Evolutionary conservation across 2,329 filamentous ascomycete species (phyloP).

Genomic region (Aspergillus bombycis): DNA sequence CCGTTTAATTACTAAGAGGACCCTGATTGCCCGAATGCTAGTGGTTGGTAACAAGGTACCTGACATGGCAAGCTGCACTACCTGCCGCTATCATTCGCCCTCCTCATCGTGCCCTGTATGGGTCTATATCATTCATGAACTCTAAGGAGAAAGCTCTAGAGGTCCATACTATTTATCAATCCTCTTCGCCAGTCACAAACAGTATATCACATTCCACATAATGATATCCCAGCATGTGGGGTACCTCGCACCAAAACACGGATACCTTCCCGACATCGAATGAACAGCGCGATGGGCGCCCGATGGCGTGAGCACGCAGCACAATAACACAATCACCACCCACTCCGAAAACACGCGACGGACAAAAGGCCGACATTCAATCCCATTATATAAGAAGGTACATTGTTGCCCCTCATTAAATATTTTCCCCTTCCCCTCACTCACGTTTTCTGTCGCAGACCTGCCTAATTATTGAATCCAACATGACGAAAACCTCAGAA

Average conservation of each 20-base stretch:
- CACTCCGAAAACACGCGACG: background rate
- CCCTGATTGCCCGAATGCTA: no score
- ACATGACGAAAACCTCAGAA: background rate
- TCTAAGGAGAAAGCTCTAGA: no score
- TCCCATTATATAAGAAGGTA: background rate
- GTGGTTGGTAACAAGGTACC: no score
- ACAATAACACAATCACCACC: conserved; percentile 9
- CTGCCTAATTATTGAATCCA: no score
- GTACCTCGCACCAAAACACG: background rate
- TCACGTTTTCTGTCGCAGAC: no score
- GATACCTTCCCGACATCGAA: background rate
- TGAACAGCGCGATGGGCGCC: background rate
- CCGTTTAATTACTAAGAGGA: no score
- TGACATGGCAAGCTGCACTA: no score
- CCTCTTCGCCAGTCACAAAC: no score
- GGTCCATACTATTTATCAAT: no score
- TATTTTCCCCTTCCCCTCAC: background rate
- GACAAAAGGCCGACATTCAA: background rate
- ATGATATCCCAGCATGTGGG: background rate
- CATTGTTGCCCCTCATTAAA: background rate
- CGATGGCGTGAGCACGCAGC: conserved; percentile 7
- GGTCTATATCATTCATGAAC: no score
- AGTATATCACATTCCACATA: background rate
- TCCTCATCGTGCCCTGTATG: no score
- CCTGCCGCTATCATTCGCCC: no score